Evolutionary conservation across 805 yeast species (phyloP), one percentile per base, ranked within the genome.

Genomic region (Candida saitoana): DNA sequence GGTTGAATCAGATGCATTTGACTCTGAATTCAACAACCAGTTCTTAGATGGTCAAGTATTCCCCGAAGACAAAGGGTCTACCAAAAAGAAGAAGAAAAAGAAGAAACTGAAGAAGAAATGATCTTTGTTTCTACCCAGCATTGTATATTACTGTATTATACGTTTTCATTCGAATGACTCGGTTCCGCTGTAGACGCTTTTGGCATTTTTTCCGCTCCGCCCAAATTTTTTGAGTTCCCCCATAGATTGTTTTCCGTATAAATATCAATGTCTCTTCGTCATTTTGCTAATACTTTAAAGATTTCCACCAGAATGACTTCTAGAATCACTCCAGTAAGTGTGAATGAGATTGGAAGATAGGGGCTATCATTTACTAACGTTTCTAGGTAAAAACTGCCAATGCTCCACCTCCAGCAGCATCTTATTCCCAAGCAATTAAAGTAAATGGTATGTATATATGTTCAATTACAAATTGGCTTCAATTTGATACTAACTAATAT

Each of bases 351-450:
- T 14, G 5, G 11, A 16, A 15, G 14, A 29, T 18, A 11, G 2
- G n/a, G 18, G n/a, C 36, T 36, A 29, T 32, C n/a, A 30, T 18
- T 19, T 42, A 46, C 51, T 45, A 57, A 45, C 55, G 39, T 45
- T 43, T 25, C 14, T 45, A 69, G 76, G 82, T 87, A 45, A 73
- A 76, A 54, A 80, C 96, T 40, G 71, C 79, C 49, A 72, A 71
- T 51, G 96, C 98, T 29, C 98, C 99, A 52, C 89, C 95, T 45
- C 96, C 98, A 47, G 96, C 96, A 32, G 98, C 96, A 30, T 80
- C 96, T 11, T 91, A 91, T 67, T 87, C 96, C 20, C 99, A 93
- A 67, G 99, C 98, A 37, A 79, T 90, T 64, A 89, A 86, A 70
- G 95, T 82, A 55, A 87, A 87, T 64, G 73, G 73, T 67, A 65